Evolutionary conservation across 1,139 yeast species (phyloP).

Genomic region (Arxiozyma bovina): DNA sequence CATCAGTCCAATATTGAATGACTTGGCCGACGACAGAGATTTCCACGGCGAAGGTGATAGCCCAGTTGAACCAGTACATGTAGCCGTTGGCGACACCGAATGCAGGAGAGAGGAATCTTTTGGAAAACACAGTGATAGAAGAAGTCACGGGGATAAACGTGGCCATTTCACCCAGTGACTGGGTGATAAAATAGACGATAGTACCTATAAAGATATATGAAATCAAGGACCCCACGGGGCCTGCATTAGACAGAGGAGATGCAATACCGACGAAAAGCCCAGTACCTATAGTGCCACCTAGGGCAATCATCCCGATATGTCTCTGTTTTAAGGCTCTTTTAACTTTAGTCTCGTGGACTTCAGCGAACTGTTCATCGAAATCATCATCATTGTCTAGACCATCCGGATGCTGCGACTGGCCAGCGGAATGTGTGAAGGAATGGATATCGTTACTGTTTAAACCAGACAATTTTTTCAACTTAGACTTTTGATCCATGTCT

Average conservation of each 20-base stretch:
- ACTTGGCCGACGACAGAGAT: constrained; percentile 73
- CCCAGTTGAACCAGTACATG: constrained; percentile 84
- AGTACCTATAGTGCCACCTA: constrained; percentile 67
- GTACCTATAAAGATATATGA: constrained; percentile 61
- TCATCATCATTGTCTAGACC: constrained; percentile 12
- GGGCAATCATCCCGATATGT: constrained; percentile 57
- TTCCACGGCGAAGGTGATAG: constrained; percentile 75
- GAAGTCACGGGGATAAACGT: constrained; percentile 67
- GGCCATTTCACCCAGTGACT: constrained; percentile 72
- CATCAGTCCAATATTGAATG: constrained; percentile 63
- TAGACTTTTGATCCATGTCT: background rate
- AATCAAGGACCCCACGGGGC: constrained; percentile 59
- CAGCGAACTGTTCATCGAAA: constrained; percentile 28
- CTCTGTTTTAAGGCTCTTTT: constrained; percentile 48
- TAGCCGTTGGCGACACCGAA: constrained; percentile 77
- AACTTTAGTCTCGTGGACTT: constrained; percentile 34
- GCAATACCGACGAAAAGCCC: constrained; percentile 56
- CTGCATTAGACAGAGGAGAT: constrained; percentile 42
- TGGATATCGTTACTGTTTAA: background rate
- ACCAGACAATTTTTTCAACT: background rate
- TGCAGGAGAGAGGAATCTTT: constrained; percentile 60
- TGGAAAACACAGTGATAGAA: constrained; percentile 48
- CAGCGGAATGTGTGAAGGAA: constrained; percentile 10
- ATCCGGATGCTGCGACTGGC: constrained; percentile 1
- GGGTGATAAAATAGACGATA: constrained; percentile 57